Evolutionary conservation across 2,329 filamentous ascomycete species (phyloP).

Genomic region (Stemphylium lycopersici): DNA sequence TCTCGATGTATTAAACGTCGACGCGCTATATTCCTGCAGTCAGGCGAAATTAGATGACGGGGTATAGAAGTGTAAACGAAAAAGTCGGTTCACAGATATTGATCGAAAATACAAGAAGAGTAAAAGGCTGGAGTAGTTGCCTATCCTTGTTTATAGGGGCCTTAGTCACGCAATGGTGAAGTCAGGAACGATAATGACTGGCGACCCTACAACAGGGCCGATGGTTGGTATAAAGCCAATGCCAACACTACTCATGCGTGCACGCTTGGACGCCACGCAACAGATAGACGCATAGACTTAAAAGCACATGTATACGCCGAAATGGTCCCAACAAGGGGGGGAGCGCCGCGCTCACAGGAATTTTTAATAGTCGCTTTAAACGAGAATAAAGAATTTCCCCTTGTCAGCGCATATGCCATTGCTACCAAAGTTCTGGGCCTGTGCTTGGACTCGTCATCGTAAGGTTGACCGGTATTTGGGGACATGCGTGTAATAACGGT

Average conservation of each 20-base stretch:
- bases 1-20: background rate
- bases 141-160: background rate
- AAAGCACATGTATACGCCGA: background rate
- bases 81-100: background rate
- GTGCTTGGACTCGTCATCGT: background rate
- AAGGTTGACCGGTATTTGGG: conserved; percentile 4
- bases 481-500: conserved; percentile 16
- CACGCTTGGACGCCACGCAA: conserved; percentile 2
- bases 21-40: no score
- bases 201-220: background rate
- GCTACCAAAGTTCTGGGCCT: background rate
- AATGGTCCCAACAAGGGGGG: background rate
- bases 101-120: background rate
- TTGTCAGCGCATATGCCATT: background rate
- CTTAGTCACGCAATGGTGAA: background rate
- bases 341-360: background rate
- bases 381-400: background rate
- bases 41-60: no score
- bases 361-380: background rate
- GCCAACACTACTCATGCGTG: background rate
- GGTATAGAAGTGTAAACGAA: background rate
- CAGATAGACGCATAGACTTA: background rate
- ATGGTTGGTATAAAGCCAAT: conserved; percentile 1
- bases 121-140: background rate
- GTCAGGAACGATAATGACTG: background rate